A percentile compares a stretch with the other conserved stretches of the same genome.
phyloP scores from a whole-genome alignment of 2,329 filamentous ascomycete species.

The Colletotrichum lindemuthianum region DNA sequence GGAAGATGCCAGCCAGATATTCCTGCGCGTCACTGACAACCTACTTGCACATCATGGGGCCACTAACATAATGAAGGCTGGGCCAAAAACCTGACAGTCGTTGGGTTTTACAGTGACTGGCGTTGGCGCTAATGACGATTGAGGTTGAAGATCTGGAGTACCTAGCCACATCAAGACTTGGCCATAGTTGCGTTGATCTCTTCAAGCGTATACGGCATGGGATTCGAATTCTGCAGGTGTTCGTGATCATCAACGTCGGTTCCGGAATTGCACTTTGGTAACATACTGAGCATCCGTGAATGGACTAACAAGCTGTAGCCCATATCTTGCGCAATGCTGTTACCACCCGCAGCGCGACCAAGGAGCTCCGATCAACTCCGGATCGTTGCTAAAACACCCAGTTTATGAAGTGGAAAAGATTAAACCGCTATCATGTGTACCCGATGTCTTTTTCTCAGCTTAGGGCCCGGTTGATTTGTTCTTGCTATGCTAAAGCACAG shows the following conservation, averaged over 20 bases:
- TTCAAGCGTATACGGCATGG: neutral
- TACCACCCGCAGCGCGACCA: neutral
- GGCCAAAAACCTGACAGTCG: slow-evolving; percentile 25
- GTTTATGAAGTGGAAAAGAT: too few species aligned
- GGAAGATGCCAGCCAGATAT: slow-evolving; percentile 17
- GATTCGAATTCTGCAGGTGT: too few species aligned
- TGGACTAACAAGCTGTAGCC: neutral
- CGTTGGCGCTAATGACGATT: slow-evolving; percentile 16
- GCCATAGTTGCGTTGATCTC: neutral
- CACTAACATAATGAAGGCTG: slow-evolving; percentile 7
- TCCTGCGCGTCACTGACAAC: slow-evolving; percentile 29
- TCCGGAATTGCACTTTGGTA: neutral
- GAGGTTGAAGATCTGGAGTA: slow-evolving; percentile 1
- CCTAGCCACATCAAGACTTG: slow-evolving; percentile 1
- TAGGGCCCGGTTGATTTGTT: too few species aligned
- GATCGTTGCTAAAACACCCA: neutral
- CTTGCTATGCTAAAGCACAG: too few species aligned
- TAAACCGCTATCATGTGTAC: too few species aligned
- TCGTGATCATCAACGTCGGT: neutral
- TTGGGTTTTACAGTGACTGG: slow-evolving; percentile 8
- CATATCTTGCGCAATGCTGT: neutral
- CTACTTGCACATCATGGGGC: slow-evolving; percentile 28
- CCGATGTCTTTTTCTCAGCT: too few species aligned
- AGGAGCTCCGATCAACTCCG: neutral
- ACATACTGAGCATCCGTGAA: neutral